phyloP scores from a whole-genome alignment of 106 monocot genomes.

The Dioscorea zingiberensis region DNA sequence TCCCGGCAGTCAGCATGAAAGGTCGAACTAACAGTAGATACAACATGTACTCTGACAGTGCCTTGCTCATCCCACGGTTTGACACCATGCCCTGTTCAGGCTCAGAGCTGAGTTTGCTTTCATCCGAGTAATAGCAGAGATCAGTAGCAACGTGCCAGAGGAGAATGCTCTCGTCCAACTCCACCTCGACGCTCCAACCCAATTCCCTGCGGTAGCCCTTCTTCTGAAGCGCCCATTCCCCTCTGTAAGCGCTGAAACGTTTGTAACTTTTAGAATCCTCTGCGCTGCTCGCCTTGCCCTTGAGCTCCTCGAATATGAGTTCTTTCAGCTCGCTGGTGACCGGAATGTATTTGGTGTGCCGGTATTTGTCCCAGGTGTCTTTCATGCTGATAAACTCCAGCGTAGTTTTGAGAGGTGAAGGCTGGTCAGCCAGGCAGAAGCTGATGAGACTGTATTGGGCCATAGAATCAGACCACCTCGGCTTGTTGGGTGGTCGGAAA shows the following conservation, averaged over 20 bases:
- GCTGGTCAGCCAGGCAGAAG: constrained; percentile 6
- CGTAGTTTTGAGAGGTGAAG: no score
- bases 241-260: constrained; percentile 4
- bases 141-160: constrained; percentile 46
- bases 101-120: not conserved
- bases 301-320: constrained; percentile 9
- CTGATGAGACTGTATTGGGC: constrained; percentile 21
- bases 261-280: constrained; percentile 12
- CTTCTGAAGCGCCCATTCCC: constrained; percentile 18
- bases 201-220: constrained; percentile 10
- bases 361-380: constrained; percentile 10
- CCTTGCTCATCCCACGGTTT: not conserved
- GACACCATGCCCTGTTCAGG: no score
- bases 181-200: constrained; percentile 24
- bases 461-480: constrained; percentile 23
- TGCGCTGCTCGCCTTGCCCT: not conserved
- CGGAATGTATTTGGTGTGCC: not conserved
- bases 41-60: constrained; percentile 41
- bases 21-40: constrained; percentile 25
- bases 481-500: not conserved
- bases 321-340: constrained; percentile 1
- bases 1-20: constrained; percentile 9
- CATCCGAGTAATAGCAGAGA: constrained; percentile 14
- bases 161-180: constrained; percentile 42
- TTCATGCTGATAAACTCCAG: not conserved